These are phyloP conservation scores for Pichia ethanolica DNA, from an alignment of 805 yeast genomes.

Conservation along the genomic window DNA sequence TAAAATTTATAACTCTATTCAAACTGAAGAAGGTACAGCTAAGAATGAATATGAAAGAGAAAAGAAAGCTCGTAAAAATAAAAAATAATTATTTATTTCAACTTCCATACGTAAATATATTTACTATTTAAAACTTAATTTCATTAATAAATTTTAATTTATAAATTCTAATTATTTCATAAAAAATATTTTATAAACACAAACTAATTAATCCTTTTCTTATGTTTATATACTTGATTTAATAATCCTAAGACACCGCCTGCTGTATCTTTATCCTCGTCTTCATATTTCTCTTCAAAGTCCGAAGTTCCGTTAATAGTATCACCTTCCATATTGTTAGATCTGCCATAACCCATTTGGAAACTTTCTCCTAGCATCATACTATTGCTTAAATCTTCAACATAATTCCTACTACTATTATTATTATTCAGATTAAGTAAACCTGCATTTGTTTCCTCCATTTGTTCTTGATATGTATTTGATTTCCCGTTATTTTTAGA, in stretches of 20 bases:
- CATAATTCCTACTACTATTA: slow-evolving; percentile 16
- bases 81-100: slow-evolving; percentile 21
- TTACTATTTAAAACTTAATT: not conserved
- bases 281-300: slow-evolving; percentile 8
- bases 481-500: not conserved
- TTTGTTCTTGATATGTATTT: slow-evolving; percentile 6
- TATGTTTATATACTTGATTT: slow-evolving; percentile 65
- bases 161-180: not conserved
- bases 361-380: slow-evolving; percentile 37
- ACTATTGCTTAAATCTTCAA: slow-evolving; percentile 24
- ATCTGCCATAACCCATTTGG: slow-evolving; percentile 29
- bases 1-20: slow-evolving; percentile 73
- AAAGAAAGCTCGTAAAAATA: slow-evolving; percentile 45
- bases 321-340: slow-evolving; percentile 12
- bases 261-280: slow-evolving; percentile 19
- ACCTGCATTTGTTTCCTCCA: slow-evolving; percentile 26
- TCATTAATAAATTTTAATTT: not conserved
- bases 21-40: slow-evolving; percentile 92
- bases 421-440: slow-evolving; percentile 13
- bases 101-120: too few species aligned
- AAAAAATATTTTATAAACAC: not conserved
- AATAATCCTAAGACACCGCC: slow-evolving; percentile 45
- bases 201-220: slow-evolving; percentile 13
- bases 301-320: slow-evolving; percentile 7
- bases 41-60: slow-evolving; percentile 89